Evolutionary conservation across 345 rosid genomes (phyloP), one percentile per base, ranked within the genome.

Genomic region (Bruguiera sexangula): DNA sequence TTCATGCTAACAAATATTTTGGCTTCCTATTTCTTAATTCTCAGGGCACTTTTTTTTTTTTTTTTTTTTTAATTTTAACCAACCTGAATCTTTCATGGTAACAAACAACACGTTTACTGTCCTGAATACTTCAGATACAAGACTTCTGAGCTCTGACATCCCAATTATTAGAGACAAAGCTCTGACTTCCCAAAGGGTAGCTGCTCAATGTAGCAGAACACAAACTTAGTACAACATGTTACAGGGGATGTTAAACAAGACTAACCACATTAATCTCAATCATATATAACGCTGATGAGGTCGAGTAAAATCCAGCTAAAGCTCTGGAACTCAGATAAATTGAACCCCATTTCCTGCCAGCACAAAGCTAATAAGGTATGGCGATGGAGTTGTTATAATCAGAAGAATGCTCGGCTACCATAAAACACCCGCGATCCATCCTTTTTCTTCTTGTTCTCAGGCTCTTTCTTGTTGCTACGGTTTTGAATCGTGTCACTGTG

Each of bases 361-460:
- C 4, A 52, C 63, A 37, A 54, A 36, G 62, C 67, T 62, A 51
- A 19, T 36, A 22, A 43, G 21, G 15, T 37, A 5, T 34, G 62
- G 34, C 62, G 60, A 21, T 24, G 11, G 26, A 56, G 60, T 27
- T 7, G 27, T 24, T 21, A 34, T 34, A 22, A 24, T 81, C 66
- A 95, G 88, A 95, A 95, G 85, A 95, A 95, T 0, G 99, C 99
- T 32, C 99, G 79, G 84, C 99, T 91, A 7, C 99, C 97, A 43
- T 91, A 95, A 72, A 91, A 91, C 54, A 95, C 97, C 13, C 99
- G 74, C 1, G 96, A 83, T 62, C 96, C 90, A 66, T 95, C 96
- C 73, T 89, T 85, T 72, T 87, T 93, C 88, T 85, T 82, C 84
- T 83, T 85, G 63, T 82, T 89, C 73, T 86, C 88, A 2, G 60